Conservation (phyloP, 139 green algal species). For the Raphidocelis subcapitata region DNA sequence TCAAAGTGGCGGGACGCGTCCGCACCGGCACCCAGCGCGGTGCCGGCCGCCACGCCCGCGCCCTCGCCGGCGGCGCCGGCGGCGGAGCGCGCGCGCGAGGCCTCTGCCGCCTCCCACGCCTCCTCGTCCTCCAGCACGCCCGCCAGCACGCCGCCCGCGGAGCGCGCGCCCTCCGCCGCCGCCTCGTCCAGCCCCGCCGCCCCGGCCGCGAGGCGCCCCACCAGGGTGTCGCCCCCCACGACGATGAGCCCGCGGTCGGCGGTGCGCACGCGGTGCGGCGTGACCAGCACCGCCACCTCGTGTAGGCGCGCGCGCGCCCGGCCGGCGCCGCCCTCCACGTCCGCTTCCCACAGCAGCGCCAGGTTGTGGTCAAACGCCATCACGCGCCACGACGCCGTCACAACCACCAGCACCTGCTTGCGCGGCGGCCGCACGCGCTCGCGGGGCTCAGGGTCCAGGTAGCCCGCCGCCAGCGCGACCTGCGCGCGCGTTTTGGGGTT, state of each 20-base stretch:
- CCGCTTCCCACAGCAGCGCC: conserved; percentile 78
- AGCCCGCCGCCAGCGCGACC: conserved; percentile 76
- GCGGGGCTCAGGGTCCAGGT: conserved; percentile 59
- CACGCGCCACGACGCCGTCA: conserved; percentile 79
- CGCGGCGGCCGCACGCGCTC: conserved; percentile 58
- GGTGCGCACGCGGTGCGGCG: conserved; percentile 55
- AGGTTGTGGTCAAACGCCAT: conserved; percentile 97
- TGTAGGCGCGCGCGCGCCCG: conserved; percentile 41
- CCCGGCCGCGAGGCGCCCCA: conserved; percentile 32
- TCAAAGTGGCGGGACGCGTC: conserved; percentile 79
- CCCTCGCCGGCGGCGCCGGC: neutral
- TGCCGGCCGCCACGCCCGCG: neutral
- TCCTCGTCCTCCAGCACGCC: conserved; percentile 47
- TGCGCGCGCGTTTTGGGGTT: too few species aligned
- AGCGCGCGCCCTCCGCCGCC: neutral
- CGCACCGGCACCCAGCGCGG: conserved; percentile 25
- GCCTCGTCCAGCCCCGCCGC: conserved; percentile 3
- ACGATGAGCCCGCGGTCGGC: conserved; percentile 82
- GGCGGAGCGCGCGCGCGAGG: neutral
- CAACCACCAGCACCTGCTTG: conserved; percentile 90
- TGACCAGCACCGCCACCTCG: conserved; percentile 82
- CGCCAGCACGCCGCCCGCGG: conserved; percentile 20
- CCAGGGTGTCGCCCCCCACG: conserved; percentile 62
- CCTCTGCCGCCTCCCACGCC: conserved; percentile 27
- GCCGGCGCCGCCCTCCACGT: conserved; percentile 47